Conservation (phyloP, 768 basidiomycete genomes). For the Boletales sp. region DNA sequence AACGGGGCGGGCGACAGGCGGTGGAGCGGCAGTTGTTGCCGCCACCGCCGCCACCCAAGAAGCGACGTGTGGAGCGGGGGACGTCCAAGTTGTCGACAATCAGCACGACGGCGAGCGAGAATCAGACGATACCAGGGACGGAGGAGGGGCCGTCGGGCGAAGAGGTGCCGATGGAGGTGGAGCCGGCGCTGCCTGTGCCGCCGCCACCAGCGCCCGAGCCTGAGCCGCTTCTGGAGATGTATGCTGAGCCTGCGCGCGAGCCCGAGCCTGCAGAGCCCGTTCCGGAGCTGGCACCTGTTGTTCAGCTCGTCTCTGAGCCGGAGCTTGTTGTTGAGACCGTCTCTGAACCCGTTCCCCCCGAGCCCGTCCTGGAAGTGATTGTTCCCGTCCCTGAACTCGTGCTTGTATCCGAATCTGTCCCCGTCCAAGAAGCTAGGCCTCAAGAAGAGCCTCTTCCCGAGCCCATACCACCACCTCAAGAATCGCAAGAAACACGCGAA, state of each 20-base stretch:
- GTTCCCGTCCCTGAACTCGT: not conserved
- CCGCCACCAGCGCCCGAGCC: not conserved
- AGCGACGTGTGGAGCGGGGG: conserved; percentile 38
- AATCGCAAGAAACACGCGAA: not conserved
- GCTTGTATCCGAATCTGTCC: not conserved
- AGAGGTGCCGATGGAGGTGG: conserved; percentile 10
- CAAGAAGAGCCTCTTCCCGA: not conserved
- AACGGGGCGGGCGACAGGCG: conserved; percentile 55
- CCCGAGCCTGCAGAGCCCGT: not conserved
- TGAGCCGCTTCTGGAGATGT: not conserved
- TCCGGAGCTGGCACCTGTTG: not conserved
- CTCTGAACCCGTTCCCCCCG: not conserved
- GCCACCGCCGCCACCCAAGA: conserved; percentile 56
- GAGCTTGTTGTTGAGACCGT: not conserved
- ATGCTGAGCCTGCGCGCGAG: no score
- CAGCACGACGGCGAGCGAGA: conserved; percentile 47
- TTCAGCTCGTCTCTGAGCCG: no score
- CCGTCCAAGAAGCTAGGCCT: not conserved
- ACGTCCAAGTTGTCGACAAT: conserved; percentile 44
- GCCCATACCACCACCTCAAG: not conserved
- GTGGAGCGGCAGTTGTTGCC: conserved; percentile 42
- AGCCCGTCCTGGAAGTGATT: not conserved
- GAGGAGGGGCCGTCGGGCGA: conserved; percentile 1
- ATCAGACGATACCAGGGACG: conserved; percentile 32
- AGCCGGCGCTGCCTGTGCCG: not conserved